Evolutionary conservation across 371 early-diverging fungal species (phyloP).

Genomic region (Choanephora cucurbitarum): DNA sequence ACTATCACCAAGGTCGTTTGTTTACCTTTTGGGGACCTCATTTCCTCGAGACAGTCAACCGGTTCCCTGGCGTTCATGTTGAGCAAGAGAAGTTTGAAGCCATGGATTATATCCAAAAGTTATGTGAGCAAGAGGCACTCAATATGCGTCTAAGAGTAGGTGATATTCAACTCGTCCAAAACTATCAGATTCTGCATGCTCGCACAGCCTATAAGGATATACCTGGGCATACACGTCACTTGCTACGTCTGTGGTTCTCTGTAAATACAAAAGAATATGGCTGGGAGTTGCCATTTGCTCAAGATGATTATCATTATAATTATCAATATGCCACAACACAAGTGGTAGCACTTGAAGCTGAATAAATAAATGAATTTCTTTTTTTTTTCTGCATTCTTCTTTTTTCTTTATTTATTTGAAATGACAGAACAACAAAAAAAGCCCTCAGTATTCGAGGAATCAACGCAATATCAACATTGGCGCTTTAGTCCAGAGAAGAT

Average conservation of each 20-base stretch:
- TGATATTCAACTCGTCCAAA: conserved; percentile 49
- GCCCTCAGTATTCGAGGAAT: conserved; percentile 45
- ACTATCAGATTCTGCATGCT: conserved; percentile 49
- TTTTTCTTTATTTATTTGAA: neutral
- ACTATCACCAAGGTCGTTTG: conserved; percentile 31
- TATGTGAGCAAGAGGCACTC: conserved; percentile 44
- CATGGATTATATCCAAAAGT: conserved; percentile 41
- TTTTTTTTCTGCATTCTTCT: neutral
- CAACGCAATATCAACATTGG: conserved; percentile 79
- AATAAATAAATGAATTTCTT: conserved; percentile 16
- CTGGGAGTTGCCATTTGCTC: conserved; percentile 39
- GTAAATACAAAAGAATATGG: conserved; percentile 36
- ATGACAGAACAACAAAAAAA: conserved; percentile 10
- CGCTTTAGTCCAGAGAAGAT: conserved; percentile 62
- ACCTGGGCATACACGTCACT: conserved; percentile 36
- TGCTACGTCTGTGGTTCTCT: conserved; percentile 44
- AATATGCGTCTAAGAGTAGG: conserved; percentile 44
- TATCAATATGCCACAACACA: conserved; percentile 25
- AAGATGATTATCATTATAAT: conserved; percentile 34
- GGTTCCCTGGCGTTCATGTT: conserved; percentile 34
- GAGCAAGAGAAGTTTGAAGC: conserved; percentile 39
- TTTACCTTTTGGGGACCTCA: conserved; percentile 53
- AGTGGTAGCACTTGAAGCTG: conserved; percentile 44
- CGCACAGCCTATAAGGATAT: conserved; percentile 40
- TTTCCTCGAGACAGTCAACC: conserved; percentile 46